A percentile compares a stretch with the other conserved stretches of the same genome.
Conservation (phyloP, 2,329 filamentous ascomycete genomes). For the Penicillium polonicum region DNA sequence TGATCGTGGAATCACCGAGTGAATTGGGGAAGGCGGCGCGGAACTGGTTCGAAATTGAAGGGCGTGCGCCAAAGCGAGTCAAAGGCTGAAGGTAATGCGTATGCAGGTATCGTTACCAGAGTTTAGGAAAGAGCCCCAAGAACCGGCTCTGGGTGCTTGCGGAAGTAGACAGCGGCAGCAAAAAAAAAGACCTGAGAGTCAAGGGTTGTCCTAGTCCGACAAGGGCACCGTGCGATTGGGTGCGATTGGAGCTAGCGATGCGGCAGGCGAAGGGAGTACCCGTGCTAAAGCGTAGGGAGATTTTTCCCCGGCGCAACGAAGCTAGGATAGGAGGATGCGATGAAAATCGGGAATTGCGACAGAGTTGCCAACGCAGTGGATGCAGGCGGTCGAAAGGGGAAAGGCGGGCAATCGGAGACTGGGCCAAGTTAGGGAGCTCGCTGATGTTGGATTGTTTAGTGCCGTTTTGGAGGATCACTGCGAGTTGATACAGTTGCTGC, state of each 20-base stretch:
- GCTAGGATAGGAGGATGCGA: conserved; percentile 23
- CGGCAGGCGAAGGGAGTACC: conserved; percentile 27
- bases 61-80: conserved; percentile 24
- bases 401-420: conserved; percentile 33
- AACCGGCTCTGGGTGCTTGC: conserved; percentile 17
- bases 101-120: conserved; percentile 22
- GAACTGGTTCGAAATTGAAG: conserved; percentile 15
- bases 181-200: conserved; percentile 9
- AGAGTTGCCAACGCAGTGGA: conserved; percentile 36
- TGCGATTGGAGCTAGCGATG: conserved; percentile 18
- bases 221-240: conserved; percentile 18
- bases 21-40: conserved; percentile 17
- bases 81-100: conserved; percentile 27
- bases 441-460: conserved; percentile 30
- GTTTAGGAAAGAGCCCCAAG: conserved; percentile 25
- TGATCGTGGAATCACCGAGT: conserved; percentile 25
- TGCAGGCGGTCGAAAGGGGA: conserved; percentile 40
- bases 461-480: conserved; percentile 23
- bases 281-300: conserved; percentile 20
- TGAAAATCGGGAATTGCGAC: conserved; percentile 32
- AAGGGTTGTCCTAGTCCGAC: conserved; percentile 13
- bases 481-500: conserved; percentile 34
- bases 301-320: conserved; percentile 21
- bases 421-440: conserved; percentile 25
- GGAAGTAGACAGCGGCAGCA: conserved; percentile 14